These are phyloP conservation scores for Talaromyces verruculosus DNA, from an alignment of 2,329 filamentous ascomycete species.

Conservation along the genomic window DNA sequence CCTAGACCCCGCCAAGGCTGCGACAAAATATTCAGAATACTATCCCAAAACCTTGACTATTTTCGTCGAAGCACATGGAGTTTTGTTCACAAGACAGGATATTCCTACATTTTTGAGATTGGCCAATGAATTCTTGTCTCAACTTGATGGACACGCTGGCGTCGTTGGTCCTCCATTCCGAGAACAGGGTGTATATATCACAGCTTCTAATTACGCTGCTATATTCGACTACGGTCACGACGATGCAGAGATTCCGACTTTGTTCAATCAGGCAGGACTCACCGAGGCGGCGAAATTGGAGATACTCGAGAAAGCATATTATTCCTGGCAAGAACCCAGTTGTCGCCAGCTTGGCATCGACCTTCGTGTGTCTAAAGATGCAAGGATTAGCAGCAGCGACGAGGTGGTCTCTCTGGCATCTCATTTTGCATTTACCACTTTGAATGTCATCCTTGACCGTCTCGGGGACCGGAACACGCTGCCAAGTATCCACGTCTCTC, in stretches of 20 bases:
- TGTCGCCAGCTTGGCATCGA: conserved; percentile 5
- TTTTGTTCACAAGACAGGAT: conserved; percentile 44
- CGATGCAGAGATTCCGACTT: conserved; percentile 32
- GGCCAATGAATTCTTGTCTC: conserved; percentile 43
- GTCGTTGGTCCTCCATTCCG: conserved; percentile 51
- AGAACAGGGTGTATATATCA: conserved; percentile 56
- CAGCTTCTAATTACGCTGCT: conserved; percentile 55
- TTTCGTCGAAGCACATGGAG: conserved; percentile 56
- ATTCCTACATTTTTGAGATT: conserved; percentile 42
- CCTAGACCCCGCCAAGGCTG: conserved; percentile 42
- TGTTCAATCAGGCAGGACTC: conserved; percentile 29
- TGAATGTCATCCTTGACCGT: conserved; percentile 48
- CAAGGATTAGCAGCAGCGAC: conserved; percentile 24
- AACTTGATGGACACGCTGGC: conserved; percentile 51
- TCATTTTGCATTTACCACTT: conserved; percentile 44
- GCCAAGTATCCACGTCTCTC: conserved; percentile 55
- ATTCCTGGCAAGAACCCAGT: conserved; percentile 25
- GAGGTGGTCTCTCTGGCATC: conserved; percentile 40
- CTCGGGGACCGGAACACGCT: conserved; percentile 54
- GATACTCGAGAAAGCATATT: conserved; percentile 25
- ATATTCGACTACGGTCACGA: conserved; percentile 56
- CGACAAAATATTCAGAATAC: conserved; percentile 28
- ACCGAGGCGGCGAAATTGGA: conserved; percentile 21
- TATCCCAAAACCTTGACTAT: conserved; percentile 40
- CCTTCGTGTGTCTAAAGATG: background rate